These are phyloP conservation scores for Aurinia saxatilis DNA, from an alignment of 345 rosid genomes.

Conservation along the genomic window DNA sequence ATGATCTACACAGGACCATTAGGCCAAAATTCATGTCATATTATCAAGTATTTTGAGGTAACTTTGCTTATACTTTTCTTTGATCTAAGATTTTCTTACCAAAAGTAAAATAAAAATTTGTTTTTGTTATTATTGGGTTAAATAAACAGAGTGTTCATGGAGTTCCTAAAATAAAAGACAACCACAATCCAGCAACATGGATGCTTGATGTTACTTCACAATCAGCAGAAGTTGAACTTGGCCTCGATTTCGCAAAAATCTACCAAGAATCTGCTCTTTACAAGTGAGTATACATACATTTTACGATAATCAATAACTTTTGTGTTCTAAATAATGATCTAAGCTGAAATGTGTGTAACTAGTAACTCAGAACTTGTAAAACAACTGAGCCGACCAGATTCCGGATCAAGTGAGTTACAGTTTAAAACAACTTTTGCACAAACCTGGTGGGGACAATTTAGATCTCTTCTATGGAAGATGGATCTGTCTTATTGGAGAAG, in stretches of 20 bases:
- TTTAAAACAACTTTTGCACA: conserved; percentile 54
- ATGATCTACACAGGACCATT: conserved; percentile 62
- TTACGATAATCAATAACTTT: background rate
- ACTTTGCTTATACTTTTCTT: background rate
- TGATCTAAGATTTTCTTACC: background rate
- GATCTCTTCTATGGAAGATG: conserved; percentile 69
- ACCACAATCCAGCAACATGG: conserved; percentile 71
- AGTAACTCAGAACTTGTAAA: conserved; percentile 43
- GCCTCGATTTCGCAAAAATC: conserved; percentile 49
- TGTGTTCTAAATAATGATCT: too few relatives aligned
- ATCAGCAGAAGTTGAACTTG: conserved; percentile 56
- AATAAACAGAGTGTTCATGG: conserved; percentile 37
- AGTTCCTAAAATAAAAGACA: conserved; percentile 42
- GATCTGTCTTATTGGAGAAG: conserved; percentile 75
- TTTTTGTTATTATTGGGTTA: background rate
- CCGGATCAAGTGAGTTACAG: conserved; percentile 48
- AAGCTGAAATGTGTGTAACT: conserved; percentile 27
- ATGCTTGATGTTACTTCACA: conserved; percentile 56
- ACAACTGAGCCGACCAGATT: conserved; percentile 42
- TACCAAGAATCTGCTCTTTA: conserved; percentile 43
- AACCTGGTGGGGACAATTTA: conserved; percentile 64
- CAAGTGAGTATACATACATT: conserved; percentile 35
- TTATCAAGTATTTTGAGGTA: conserved; percentile 63
- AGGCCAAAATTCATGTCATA: conserved; percentile 57
- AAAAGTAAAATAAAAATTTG: background rate